These are phyloP conservation scores for Coccomyxa subellipsoidea DNA, from an alignment of 163 green algal genomes.

Conservation along the genomic window DNA sequence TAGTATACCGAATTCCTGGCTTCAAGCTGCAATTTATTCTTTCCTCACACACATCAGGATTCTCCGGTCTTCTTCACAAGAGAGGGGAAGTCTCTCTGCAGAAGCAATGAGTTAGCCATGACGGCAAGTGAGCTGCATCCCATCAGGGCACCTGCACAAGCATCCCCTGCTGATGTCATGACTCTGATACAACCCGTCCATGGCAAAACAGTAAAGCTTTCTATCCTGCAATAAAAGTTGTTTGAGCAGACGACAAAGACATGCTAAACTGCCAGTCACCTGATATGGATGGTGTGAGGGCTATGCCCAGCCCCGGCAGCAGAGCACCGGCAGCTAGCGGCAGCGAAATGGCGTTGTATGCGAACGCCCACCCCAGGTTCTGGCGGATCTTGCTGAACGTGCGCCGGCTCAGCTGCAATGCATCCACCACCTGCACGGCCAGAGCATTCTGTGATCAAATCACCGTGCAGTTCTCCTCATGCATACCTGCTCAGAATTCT, in stretches of 20 bases:
- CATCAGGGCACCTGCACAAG: slow-evolving; percentile 68
- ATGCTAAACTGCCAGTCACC: too few species aligned
- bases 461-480: not conserved
- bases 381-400: slow-evolving; percentile 85
- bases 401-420: slow-evolving; percentile 64
- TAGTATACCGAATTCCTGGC: too few species aligned
- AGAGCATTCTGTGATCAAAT: not conserved
- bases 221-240: too few species aligned
- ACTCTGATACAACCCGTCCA: too few species aligned
- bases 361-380: slow-evolving; percentile 89
- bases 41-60: not conserved
- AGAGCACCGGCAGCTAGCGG: slow-evolving; percentile 75
- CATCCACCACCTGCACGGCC: slow-evolving; percentile 61
- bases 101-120: slow-evolving; percentile 68
- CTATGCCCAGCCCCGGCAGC: slow-evolving; percentile 57
- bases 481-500: not conserved
- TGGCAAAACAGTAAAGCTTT: too few species aligned
- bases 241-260: too few species aligned
- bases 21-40: not conserved
- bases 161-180: not conserved
- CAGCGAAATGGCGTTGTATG: slow-evolving; percentile 89
- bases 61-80: not conserved
- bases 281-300: slow-evolving; percentile 47
- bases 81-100: slow-evolving; percentile 20
- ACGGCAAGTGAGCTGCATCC: slow-evolving; percentile 69